Conservation (phyloP, 805 yeast species). For the Kuraishia cidri region DNA sequence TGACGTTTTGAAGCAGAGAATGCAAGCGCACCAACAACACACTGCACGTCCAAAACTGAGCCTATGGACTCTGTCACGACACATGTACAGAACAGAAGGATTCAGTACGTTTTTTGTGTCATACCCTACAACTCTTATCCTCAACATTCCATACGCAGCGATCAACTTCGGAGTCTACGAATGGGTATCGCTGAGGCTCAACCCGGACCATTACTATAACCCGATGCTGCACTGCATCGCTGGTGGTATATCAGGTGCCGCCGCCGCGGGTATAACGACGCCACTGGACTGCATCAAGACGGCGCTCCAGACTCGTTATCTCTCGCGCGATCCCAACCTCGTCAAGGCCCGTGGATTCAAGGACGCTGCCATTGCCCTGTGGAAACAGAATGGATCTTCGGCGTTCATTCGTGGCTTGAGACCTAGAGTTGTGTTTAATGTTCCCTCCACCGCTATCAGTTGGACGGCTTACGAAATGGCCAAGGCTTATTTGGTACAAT, state of each 20-base stretch:
- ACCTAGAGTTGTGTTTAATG: conserved; percentile 87
- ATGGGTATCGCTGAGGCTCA: conserved; percentile 64
- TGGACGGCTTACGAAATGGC: conserved; percentile 99
- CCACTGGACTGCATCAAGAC: conserved; percentile 95
- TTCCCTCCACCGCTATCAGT: conserved; percentile 93
- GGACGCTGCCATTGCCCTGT: conserved; percentile 65
- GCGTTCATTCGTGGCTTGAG: conserved; percentile 82
- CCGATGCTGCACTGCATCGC: conserved; percentile 88
- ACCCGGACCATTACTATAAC: conserved; percentile 73
- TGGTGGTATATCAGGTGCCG: conserved; percentile 92
- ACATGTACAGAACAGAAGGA: conserved; percentile 56
- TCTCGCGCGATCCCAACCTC: conserved; percentile 34
- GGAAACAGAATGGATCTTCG: conserved; percentile 42
- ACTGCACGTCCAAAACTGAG: conserved; percentile 4
- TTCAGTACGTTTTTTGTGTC: conserved; percentile 80
- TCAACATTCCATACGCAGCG: conserved; percentile 94
- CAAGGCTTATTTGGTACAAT: conserved; percentile 48
- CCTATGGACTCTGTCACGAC: conserved; percentile 18
- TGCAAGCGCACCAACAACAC: conserved; percentile 46
- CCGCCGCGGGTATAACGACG: conserved; percentile 90
- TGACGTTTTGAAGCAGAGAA: conserved; percentile 90
- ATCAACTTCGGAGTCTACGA: conserved; percentile 91
- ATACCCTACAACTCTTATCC: conserved; percentile 86
- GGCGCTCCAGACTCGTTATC: conserved; percentile 74
- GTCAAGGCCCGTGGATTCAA: conserved; percentile 55